These are phyloP conservation scores for Lactarius sp. DNA, from an alignment of 768 basidiomycete genomes.

Conservation along the genomic window DNA sequence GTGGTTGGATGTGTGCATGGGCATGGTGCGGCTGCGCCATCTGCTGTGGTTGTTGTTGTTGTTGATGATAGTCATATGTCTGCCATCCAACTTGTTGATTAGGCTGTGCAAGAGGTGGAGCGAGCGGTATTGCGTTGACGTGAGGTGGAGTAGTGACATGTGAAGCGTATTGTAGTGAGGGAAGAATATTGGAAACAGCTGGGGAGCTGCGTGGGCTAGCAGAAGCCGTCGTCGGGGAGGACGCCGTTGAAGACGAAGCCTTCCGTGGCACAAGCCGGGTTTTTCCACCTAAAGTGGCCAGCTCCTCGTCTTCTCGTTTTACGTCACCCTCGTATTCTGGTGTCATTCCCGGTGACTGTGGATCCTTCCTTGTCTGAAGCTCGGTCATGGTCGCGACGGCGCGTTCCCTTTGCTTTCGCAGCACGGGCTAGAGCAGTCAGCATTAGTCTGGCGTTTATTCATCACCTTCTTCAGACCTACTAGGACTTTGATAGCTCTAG, in stretches of 20 bases:
- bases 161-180: conserved; percentile 40
- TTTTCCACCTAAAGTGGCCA: conserved; percentile 57
- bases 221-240: conserved; percentile 29
- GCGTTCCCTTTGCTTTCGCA: conserved; percentile 51
- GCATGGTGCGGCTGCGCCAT: conserved; percentile 9
- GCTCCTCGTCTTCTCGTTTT: conserved; percentile 58
- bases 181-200: conserved; percentile 13
- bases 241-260: conserved; percentile 39
- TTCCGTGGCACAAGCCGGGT: conserved; percentile 56
- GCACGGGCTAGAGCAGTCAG: conserved; percentile 45
- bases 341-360: conserved; percentile 31
- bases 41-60: conserved; percentile 5
- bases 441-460: not conserved
- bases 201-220: conserved; percentile 33
- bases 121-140: conserved; percentile 17
- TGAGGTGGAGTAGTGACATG: conserved; percentile 45
- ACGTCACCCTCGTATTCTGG: conserved; percentile 31
- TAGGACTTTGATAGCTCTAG: conserved; percentile 54
- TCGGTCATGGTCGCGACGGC: conserved; percentile 38
- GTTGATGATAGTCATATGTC: conserved; percentile 14
- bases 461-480: conserved; percentile 36
- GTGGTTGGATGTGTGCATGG: conserved; percentile 12
- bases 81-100: conserved; percentile 8
- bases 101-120: conserved; percentile 1
- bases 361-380: conserved; percentile 30